phyloP scores from a whole-genome alignment of 768 basidiomycete species.

The Podaxis pistillaris region DNA sequence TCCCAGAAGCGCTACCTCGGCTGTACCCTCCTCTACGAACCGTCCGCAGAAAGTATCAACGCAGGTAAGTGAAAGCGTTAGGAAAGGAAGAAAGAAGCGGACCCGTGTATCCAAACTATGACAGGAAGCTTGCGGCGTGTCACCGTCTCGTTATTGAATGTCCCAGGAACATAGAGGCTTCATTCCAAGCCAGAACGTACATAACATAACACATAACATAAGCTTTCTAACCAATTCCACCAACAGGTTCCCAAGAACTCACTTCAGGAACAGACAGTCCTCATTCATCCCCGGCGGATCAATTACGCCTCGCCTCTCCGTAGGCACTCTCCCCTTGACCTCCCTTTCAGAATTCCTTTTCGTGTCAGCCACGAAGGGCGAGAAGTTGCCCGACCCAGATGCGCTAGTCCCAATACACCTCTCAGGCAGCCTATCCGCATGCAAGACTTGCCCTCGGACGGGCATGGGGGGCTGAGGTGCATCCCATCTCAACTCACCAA shows the following conservation, averaged over 20 bases:
- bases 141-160: too few species aligned
- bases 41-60: neutral
- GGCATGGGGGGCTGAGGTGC: neutral
- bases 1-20: neutral
- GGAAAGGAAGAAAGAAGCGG: too few species aligned
- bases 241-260: constrained; percentile 16
- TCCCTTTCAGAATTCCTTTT: neutral
- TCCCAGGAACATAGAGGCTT: too few species aligned
- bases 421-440: neutral
- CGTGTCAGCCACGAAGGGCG: neutral
- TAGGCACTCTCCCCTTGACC: too few species aligned
- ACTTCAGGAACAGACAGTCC: constrained; percentile 42
- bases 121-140: too few species aligned
- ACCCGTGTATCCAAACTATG: too few species aligned
- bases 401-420: neutral
- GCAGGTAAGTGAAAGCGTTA: neutral
- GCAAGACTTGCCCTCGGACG: neutral
- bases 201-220: too few species aligned
- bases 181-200: too few species aligned
- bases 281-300: constrained; percentile 22
- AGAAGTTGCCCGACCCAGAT: neutral
- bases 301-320: neutral
- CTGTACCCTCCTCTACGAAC: neutral
- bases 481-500: constrained; percentile 18
- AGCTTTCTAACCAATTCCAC: constrained; percentile 1